These are phyloP conservation scores for Candida germanica DNA, from an alignment of 805 yeast species.

Conservation along the genomic window DNA sequence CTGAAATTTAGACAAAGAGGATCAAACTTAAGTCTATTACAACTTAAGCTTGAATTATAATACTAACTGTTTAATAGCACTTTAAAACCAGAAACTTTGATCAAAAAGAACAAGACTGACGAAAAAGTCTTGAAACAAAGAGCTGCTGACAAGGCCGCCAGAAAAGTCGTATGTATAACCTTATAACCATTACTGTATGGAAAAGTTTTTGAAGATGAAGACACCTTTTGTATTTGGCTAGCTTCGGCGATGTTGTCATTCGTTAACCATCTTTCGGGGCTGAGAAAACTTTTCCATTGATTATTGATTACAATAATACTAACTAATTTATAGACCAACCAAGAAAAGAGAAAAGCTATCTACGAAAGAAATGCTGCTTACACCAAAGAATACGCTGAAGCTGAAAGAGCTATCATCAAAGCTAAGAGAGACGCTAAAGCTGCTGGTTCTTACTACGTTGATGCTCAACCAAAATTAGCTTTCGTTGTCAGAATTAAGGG, in stretches of 20 bases:
- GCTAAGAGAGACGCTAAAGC: constrained; percentile 95
- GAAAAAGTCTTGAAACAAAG: constrained; percentile 74
- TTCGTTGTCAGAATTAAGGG: constrained; percentile 99
- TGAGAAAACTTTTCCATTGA: constrained; percentile 37
- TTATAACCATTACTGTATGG: no score
- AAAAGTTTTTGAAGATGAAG: constrained; percentile 50
- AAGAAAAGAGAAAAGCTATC: constrained; percentile 62
- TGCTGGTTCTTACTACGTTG: constrained; percentile 90
- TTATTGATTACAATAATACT: constrained; percentile 20
- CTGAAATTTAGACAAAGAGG: background rate
- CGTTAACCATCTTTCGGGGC: constrained; percentile 88
- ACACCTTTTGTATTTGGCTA: constrained; percentile 55
- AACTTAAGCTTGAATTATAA: no score
- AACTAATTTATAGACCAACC: constrained; percentile 36
- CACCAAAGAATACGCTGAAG: constrained; percentile 89
- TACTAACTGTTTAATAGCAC: constrained; percentile 37
- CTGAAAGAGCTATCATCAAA: constrained; percentile 80
- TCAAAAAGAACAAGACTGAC: constrained; percentile 78
- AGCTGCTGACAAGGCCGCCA: constrained; percentile 75
- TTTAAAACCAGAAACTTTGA: constrained; percentile 79
- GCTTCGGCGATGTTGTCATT: constrained; percentile 70
- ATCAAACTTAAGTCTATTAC: no score
- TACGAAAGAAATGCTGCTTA: constrained; percentile 95
- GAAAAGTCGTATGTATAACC: constrained; percentile 72
- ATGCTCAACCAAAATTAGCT: constrained; percentile 91